Conservation (phyloP, 495 filamentous ascomycete genomes). For the Clohesyomyces aquaticus region DNA sequence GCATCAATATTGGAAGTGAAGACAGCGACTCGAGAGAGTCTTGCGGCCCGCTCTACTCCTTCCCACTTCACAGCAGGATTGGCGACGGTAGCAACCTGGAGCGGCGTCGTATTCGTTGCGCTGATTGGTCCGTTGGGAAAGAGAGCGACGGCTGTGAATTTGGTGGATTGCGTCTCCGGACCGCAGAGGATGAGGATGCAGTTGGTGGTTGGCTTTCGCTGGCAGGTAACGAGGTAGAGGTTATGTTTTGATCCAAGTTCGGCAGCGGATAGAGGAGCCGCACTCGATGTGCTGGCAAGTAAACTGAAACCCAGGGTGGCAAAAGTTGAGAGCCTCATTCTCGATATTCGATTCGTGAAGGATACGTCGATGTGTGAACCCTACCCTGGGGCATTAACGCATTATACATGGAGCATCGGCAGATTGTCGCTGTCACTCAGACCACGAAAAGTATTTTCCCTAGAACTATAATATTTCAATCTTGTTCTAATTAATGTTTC, state of each 20-base stretch:
- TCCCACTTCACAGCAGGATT: slow-evolving; percentile 9
- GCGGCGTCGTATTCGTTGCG: background rate
- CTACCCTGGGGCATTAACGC: too few species aligned
- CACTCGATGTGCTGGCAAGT: too few species aligned
- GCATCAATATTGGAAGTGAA: slow-evolving; percentile 12
- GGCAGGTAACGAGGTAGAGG: slow-evolving; percentile 23
- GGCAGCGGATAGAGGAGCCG: too few species aligned
- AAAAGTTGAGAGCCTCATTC: too few species aligned
- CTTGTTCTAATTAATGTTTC: too few species aligned
- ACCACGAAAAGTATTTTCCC: too few species aligned
- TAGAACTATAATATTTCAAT: too few species aligned
- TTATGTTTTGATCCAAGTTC: slow-evolving; percentile 23
- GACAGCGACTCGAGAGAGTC: background rate
- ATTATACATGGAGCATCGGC: too few species aligned
- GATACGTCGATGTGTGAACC: too few species aligned
- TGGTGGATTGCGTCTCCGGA: background rate
- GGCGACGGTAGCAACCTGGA: background rate
- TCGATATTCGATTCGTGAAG: too few species aligned
- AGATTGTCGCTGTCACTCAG: too few species aligned
- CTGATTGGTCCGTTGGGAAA: slow-evolving; percentile 14
- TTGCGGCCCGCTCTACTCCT: background rate
- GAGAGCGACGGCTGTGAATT: slow-evolving; percentile 14
- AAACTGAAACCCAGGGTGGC: too few species aligned
- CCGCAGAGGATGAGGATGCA: slow-evolving; percentile 6
- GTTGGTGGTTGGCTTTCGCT: background rate